phyloP scores from a whole-genome alignment of 2,329 filamentous ascomycete genomes.

The Trichoderma harzianum region DNA sequence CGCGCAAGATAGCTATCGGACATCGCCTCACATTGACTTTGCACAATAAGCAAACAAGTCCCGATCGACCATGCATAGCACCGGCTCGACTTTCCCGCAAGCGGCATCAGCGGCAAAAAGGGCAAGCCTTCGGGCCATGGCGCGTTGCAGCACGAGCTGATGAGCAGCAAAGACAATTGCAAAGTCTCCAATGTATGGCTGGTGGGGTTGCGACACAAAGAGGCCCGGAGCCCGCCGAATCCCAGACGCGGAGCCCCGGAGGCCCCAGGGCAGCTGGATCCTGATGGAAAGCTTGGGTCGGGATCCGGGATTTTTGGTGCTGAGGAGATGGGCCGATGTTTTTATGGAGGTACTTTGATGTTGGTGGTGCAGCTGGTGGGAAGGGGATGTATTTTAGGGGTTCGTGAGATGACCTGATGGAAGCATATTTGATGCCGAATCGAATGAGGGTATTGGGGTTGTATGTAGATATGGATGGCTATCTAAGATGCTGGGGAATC shows the following conservation, averaged over 20 bases:
- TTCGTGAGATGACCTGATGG: background rate
- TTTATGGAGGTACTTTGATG: background rate
- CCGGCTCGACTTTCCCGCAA: background rate
- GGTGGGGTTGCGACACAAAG: background rate
- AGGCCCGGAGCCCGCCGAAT: slow-evolving; percentile 30
- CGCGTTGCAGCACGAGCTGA: background rate
- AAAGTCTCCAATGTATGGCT: background rate
- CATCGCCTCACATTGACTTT: slow-evolving; percentile 4
- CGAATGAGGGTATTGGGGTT: background rate
- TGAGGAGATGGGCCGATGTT: background rate
- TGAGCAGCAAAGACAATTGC: background rate
- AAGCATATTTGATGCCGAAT: background rate
- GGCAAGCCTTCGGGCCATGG: background rate
- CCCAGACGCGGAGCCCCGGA: slow-evolving; percentile 23
- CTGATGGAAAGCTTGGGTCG: background rate
- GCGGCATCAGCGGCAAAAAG: slow-evolving; percentile 15
- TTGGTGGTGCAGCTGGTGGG: background rate
- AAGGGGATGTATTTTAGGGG: background rate
- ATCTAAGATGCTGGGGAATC: background rate
- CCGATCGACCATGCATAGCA: background rate
- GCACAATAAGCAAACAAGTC: background rate
- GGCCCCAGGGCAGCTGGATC: background rate
- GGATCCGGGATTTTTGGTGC: background rate
- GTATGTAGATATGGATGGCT: background rate
- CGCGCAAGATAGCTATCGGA: background rate